Evolutionary conservation across 108 stramenopile species (phyloP), one percentile per base, ranked within the genome.

Genomic region (Schizochytrium sp.): DNA sequence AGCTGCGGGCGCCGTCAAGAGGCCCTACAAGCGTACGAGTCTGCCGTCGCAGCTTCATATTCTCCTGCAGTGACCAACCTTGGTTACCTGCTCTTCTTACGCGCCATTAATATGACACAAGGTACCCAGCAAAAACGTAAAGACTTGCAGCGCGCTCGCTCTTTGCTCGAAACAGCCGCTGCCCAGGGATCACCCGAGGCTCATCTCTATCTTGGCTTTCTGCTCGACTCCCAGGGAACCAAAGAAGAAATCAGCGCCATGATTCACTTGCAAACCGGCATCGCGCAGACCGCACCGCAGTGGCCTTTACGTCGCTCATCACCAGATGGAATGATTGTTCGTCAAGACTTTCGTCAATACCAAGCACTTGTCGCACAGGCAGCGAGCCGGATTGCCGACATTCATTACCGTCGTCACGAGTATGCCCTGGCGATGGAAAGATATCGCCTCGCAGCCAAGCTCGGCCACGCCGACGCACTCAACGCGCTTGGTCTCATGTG

Each of bases 401-500:
- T 69, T 18, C 18, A 69, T 18, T 69, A 69, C n/a, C 63, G 63
- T 6, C 25, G 34, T 2, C 6, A 18, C 19, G 63, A 69, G 25
- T 69, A 69, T 18, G 19, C 63, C 0, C 3, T 34, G 23, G 72
- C 72, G 43, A 51, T n/a, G 28, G 8, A 12, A 23, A 21, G 28
- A 18, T 83, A 83, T 23, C 10, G n/a, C 8, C 45, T 10, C 3
- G 72, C 48, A 25, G 72, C 72, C 6, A 53, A 23, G n/a, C 51
- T 51, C n/a, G 72, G 72, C 21, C 5, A n/a, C 72, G 72, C 72
- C 23, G n/a, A 51, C 23, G 44, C 72, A 47, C 8, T 83, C 12
- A 83, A 83, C 51, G 72, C 72, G 19, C 72, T 83, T 6, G 72
- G 72, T n/a, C 72, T 83, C 72, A 51, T 83, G 72, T 83, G 44